Conservation (phyloP, 768 basidiomycete species). For the Termitomyces sp. region DNA sequence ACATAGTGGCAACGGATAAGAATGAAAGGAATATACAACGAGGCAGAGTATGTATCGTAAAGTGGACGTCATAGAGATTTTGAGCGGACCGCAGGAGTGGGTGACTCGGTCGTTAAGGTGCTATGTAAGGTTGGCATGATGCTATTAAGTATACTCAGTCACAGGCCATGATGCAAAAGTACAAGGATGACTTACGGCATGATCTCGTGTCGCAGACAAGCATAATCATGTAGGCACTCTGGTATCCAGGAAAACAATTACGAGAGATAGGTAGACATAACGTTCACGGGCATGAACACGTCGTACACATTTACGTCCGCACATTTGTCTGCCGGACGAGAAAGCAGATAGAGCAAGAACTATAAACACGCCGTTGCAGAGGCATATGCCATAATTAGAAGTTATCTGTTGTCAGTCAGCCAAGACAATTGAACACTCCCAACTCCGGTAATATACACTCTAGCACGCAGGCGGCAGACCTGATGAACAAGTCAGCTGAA, state of each 20-base stretch:
- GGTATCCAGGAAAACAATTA: constrained; percentile 13
- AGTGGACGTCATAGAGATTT: constrained; percentile 2
- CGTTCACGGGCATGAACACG: constrained; percentile 5
- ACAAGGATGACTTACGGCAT: constrained; percentile 14
- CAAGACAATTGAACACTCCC: constrained; percentile 79
- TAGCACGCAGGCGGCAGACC: constrained; percentile 77
- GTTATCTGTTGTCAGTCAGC: constrained; percentile 44
- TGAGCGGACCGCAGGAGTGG: constrained; percentile 10
- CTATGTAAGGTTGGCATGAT: constrained; percentile 12
- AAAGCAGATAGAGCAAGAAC: neutral
- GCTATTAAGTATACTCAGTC: neutral
- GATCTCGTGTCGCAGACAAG: constrained; percentile 13
- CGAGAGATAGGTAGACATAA: constrained; percentile 7
- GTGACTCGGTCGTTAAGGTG: constrained; percentile 9
- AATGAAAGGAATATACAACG: constrained; percentile 5
- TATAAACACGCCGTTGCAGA: constrained; percentile 1
- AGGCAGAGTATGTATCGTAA: constrained; percentile 1
- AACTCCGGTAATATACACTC: constrained; percentile 67
- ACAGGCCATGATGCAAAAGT: neutral
- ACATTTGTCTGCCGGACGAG: neutral
- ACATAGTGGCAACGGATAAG: constrained; percentile 4
- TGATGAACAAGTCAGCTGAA: constrained; percentile 19
- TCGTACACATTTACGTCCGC: constrained; percentile 10
- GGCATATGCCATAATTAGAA: neutral
- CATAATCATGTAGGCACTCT: constrained; percentile 13